A percentile compares a stretch with the other conserved stretches of the same genome.
phyloP scores from a whole-genome alignment of 2,329 filamentous ascomycete species.

The Trichoderma koningiopsis region DNA sequence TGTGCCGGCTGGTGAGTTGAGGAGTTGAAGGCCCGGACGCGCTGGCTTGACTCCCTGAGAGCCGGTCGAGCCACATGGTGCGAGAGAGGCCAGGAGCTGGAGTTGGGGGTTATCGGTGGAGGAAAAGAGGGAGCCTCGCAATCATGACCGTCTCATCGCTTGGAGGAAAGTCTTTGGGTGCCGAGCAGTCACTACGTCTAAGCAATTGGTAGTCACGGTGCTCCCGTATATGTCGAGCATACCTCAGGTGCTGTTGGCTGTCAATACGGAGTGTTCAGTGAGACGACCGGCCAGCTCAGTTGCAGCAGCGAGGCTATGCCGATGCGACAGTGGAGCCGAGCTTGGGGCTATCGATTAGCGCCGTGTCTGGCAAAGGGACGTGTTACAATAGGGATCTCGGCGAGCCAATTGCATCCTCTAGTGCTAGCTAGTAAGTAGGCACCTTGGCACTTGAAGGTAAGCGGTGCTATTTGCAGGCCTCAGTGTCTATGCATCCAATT shows the following conservation, averaged over 20 bases:
- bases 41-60: constrained; percentile 66
- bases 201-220: background rate
- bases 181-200: background rate
- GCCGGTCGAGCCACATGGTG: constrained; percentile 87
- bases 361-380: background rate
- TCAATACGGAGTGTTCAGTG: background rate
- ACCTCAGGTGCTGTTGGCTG: background rate
- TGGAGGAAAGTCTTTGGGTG: background rate
- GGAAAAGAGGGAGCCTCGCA: background rate
- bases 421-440: too few relatives aligned
- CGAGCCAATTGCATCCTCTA: background rate
- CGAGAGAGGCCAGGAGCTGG: constrained; percentile 20
- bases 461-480: background rate
- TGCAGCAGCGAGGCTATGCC: constrained; percentile 3
- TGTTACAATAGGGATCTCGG: background rate
- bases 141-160: constrained; percentile 19
- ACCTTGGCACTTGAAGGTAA: too few relatives aligned
- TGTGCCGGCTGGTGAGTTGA: constrained; percentile 65
- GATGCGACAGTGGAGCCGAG: constrained; percentile 7
- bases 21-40: constrained; percentile 61
- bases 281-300: background rate
- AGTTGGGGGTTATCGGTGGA: constrained; percentile 7
- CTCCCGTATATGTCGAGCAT: background rate
- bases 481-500: background rate
- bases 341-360: constrained; percentile 13